Evolutionary conservation across 2,329 filamentous ascomycete genomes (phyloP).

Genomic region (Aspergillus sp.): DNA sequence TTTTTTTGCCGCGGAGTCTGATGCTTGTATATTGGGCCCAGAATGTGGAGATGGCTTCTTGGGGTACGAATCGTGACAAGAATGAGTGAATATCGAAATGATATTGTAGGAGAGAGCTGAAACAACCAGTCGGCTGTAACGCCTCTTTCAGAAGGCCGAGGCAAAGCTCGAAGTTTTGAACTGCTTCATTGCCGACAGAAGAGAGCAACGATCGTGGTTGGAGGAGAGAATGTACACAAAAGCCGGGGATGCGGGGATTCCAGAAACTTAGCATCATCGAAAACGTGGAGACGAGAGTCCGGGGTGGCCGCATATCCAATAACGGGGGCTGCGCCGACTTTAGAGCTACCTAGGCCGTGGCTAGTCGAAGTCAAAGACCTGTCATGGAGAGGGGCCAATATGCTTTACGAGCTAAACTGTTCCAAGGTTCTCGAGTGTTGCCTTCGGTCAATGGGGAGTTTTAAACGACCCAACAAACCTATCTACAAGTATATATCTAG

Average conservation of each 20-base stretch:
- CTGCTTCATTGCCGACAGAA: conserved; percentile 11
- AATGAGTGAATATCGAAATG: conserved; percentile 4
- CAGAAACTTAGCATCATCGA: not conserved
- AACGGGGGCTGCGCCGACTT: not conserved
- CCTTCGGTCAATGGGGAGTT: not conserved
- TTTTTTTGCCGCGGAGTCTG: conserved; percentile 1
- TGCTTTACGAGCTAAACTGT: not conserved
- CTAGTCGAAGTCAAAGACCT: conserved; percentile 1
- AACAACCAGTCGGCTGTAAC: conserved; percentile 14
- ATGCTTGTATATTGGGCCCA: conserved; percentile 7
- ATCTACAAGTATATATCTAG: not conserved
- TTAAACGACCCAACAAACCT: not conserved
- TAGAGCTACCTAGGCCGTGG: not conserved
- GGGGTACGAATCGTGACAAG: not conserved
- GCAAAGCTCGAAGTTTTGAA: conserved; percentile 15
- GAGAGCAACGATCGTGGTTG: conserved; percentile 3
- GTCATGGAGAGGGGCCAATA: not conserved
- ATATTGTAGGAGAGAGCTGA: conserved; percentile 14
- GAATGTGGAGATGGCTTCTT: not conserved
- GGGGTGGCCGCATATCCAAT: conserved; percentile 1
- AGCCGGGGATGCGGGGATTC: conserved; percentile 7
- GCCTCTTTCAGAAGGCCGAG: conserved; percentile 27
- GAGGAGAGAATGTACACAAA: not conserved
- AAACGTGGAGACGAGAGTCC: conserved; percentile 1
- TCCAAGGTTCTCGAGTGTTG: not conserved